A percentile compares a stretch with the other conserved stretches of the same genome.
These are phyloP conservation scores for Aspergillus quadrilineatus DNA, from an alignment of 2,329 filamentous ascomycete species.

Conservation along the genomic window DNA sequence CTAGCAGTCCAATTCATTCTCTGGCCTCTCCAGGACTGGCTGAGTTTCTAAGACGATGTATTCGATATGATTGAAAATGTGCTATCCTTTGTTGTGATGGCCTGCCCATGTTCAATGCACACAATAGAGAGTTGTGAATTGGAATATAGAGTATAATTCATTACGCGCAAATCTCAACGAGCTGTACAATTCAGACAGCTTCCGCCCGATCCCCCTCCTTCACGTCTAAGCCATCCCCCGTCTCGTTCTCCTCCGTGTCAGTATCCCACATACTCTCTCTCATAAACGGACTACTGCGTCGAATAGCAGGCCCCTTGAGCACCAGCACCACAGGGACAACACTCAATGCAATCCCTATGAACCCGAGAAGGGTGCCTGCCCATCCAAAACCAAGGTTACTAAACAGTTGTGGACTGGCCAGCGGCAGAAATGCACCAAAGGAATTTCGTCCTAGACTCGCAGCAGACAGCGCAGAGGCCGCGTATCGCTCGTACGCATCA, in stretches of 20 bases:
- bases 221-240: not conserved
- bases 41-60: too few species aligned
- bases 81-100: too few species aligned
- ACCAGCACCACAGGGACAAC: constrained; percentile 44
- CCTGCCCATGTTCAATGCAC: too few species aligned
- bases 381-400: constrained; percentile 43
- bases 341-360: constrained; percentile 41
- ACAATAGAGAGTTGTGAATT: too few species aligned
- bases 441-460: constrained; percentile 47
- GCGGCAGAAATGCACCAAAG: constrained; percentile 49
- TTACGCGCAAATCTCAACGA: too few species aligned
- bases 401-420: constrained; percentile 44
- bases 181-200: not conserved
- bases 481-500: constrained; percentile 51
- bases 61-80: too few species aligned
- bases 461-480: constrained; percentile 48
- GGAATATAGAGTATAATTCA: too few species aligned
- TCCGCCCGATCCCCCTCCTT: not conserved
- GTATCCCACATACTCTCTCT: constrained; percentile 26
- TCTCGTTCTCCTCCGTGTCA: constrained; percentile 7
- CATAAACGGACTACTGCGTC: constrained; percentile 32
- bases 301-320: constrained; percentile 42
- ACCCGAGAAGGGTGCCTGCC: constrained; percentile 46
- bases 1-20: too few species aligned
- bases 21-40: too few species aligned